Conservation (phyloP, 2,329 filamentous ascomycete species). For the Colletotrichum abscissum region DNA sequence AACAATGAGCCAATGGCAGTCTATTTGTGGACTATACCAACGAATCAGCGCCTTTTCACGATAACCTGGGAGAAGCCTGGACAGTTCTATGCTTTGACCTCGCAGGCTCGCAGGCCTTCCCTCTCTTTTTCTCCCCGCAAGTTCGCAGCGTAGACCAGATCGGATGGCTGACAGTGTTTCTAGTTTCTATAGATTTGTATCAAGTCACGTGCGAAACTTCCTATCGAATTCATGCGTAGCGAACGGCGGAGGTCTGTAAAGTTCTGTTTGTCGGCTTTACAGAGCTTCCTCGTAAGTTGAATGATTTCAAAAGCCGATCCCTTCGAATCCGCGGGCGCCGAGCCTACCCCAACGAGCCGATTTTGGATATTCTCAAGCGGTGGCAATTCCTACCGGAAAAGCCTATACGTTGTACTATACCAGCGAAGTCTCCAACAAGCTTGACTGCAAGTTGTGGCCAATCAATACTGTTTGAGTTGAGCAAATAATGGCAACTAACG, state of each 20-base stretch:
- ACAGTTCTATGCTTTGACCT: not conserved
- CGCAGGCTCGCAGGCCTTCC: not conserved
- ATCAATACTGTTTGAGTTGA: not conserved
- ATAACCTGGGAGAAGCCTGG: not conserved
- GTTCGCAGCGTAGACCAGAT: not conserved
- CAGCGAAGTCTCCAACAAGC: not conserved
- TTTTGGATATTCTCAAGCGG: not conserved
- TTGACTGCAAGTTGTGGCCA: not conserved
- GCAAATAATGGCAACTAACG: conserved; percentile 12
- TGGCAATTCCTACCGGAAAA: not conserved
- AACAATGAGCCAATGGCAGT: not conserved
- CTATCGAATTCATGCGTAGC: not conserved
- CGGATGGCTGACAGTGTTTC: not conserved
- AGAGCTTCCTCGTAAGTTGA: not conserved
- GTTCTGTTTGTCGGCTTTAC: not conserved
- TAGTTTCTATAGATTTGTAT: not conserved
- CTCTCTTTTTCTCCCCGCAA: not conserved
- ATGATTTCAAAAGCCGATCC: not conserved
- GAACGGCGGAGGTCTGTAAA: not conserved
- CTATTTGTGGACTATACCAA: not conserved
- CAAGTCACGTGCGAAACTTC: not conserved
- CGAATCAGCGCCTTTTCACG: conserved; percentile 4
- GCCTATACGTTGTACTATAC: not conserved
- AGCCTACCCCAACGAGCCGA: conserved; percentile 3
- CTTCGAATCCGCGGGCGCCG: not conserved